A percentile compares a stretch with the other conserved stretches of the same genome.
These are phyloP conservation scores for Domatiomyces globalis DNA, from an alignment of 2,329 filamentous ascomycete genomes.

Conservation along the genomic window DNA sequence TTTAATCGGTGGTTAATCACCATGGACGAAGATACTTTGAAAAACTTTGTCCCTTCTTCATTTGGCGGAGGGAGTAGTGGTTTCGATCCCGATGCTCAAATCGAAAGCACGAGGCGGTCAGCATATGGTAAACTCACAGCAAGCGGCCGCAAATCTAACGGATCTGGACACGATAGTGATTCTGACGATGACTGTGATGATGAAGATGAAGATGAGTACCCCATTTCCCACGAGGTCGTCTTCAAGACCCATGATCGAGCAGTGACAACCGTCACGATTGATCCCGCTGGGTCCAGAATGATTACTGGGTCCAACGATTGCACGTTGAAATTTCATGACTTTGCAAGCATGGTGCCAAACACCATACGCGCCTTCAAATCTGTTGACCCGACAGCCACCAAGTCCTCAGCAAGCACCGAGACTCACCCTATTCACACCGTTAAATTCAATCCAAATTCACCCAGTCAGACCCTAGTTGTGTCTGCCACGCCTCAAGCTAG, in stretches of 20 bases:
- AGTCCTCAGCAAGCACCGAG: constrained; percentile 56
- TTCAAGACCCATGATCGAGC: constrained; percentile 84
- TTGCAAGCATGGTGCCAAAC: constrained; percentile 86
- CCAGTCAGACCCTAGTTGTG: constrained; percentile 69
- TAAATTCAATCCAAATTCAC: constrained; percentile 70
- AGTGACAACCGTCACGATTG: constrained; percentile 69
- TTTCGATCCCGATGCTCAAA: constrained; percentile 62
- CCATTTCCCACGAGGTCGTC: constrained; percentile 81
- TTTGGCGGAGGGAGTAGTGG: constrained; percentile 73
- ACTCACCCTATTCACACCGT: constrained; percentile 79
- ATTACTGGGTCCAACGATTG: constrained; percentile 88
- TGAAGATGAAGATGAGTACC: constrained; percentile 74
- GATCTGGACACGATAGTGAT: constrained; percentile 27
- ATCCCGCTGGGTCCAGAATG: constrained; percentile 70
- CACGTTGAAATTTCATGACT: constrained; percentile 83
- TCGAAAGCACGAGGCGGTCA: constrained; percentile 59
- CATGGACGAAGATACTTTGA: constrained; percentile 32
- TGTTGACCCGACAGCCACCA: constrained; percentile 70
- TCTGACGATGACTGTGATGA: constrained; percentile 40
- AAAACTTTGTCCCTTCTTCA: constrained; percentile 57
- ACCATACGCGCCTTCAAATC: constrained; percentile 89
- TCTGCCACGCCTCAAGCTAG: constrained; percentile 82
- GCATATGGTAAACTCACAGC: constrained; percentile 16
- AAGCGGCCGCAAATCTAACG: constrained; percentile 19
- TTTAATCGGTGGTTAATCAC: neutral